Conservation (phyloP, 345 rosid genomes). For the Murraya paniculata region DNA sequence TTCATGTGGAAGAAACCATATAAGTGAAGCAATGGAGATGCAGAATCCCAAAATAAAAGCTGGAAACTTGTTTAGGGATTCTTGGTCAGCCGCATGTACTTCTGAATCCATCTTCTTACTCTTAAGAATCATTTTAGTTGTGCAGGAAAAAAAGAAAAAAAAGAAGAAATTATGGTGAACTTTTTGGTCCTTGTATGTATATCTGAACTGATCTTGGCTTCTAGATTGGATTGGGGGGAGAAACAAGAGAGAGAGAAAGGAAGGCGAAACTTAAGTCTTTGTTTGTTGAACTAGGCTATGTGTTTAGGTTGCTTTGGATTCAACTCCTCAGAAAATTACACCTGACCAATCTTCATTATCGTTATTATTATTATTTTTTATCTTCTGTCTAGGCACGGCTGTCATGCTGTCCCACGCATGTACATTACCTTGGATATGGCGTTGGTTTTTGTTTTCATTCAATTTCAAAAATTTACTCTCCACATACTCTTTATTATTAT, state of each 20-base stretch:
- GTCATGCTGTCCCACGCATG: too few relatives aligned
- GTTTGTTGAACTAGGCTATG: not conserved
- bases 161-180: not conserved
- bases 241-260: not conserved
- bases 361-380: too few relatives aligned
- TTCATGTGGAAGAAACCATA: not conserved
- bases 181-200: not conserved
- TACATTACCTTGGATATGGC: too few relatives aligned
- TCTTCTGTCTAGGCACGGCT: too few relatives aligned
- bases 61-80: not conserved
- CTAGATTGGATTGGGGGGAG: not conserved
- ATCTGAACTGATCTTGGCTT: not conserved
- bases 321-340: not conserved
- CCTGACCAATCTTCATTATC: not conserved
- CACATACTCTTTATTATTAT: too few relatives aligned
- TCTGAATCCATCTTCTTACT: too few relatives aligned
- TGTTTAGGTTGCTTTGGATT: not conserved
- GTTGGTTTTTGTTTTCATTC: too few relatives aligned
- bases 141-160: not conserved
- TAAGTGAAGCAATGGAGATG: not conserved
- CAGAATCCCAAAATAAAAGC: not conserved
- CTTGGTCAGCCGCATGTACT: too few relatives aligned
- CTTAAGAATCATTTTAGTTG: not conserved
- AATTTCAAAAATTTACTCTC: too few relatives aligned
- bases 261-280: not conserved